Conservation (phyloP, 306 rosid species). For the Senna tora region DNA sequence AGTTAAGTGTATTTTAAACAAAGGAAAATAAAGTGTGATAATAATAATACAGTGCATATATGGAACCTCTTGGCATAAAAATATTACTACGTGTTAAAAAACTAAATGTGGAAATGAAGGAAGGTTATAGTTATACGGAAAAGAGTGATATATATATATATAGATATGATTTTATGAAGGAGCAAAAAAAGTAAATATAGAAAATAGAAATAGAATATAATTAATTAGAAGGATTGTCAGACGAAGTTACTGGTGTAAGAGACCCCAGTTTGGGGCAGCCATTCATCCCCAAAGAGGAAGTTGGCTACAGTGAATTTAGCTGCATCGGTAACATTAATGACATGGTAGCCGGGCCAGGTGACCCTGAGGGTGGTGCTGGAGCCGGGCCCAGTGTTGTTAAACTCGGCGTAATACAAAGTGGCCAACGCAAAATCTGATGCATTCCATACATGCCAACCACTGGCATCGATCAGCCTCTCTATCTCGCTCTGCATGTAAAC, state of each 20-base stretch:
- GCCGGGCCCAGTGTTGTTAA: slow-evolving; percentile 62
- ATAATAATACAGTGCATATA: too few relatives aligned
- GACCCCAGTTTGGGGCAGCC: slow-evolving; percentile 75
- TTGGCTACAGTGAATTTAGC: slow-evolving; percentile 60
- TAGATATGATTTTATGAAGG: too few relatives aligned
- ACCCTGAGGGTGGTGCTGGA: slow-evolving; percentile 59
- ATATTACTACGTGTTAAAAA: too few relatives aligned
- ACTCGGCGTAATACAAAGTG: slow-evolving; percentile 72
- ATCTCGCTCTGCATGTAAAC: slow-evolving; percentile 63
- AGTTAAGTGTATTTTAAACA: too few relatives aligned
- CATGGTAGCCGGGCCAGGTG: slow-evolving; percentile 61
- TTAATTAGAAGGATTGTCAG: too few relatives aligned
- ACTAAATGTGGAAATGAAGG: too few relatives aligned
- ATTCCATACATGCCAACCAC: slow-evolving; percentile 74
- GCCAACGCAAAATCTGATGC: slow-evolving; percentile 61
- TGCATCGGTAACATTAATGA: slow-evolving; percentile 56
- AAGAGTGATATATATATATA: too few relatives aligned
- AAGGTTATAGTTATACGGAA: too few relatives aligned
- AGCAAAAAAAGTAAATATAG: too few relatives aligned
- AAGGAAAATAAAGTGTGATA: too few relatives aligned
- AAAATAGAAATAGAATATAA: too few relatives aligned
- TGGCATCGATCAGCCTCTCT: slow-evolving; percentile 44
- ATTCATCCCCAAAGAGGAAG: slow-evolving; percentile 61
- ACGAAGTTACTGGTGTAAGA: slow-evolving; percentile 35
- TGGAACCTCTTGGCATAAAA: too few relatives aligned